Conservation (phyloP, 2,329 filamentous ascomycete species). For the Epichloe scottii region DNA sequence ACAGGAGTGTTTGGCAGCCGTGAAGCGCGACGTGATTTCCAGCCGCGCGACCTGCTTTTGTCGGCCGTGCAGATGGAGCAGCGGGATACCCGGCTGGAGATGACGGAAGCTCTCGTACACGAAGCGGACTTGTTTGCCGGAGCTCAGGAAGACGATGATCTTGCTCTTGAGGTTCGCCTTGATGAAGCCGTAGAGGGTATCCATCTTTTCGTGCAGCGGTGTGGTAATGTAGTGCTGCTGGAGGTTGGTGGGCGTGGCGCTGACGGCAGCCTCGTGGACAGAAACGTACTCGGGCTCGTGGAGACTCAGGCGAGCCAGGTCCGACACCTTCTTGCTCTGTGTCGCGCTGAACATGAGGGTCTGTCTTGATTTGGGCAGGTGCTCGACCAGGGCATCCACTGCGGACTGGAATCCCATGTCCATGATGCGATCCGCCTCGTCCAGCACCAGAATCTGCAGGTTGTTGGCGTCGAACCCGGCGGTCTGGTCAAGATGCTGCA, state of each 20-base stretch:
- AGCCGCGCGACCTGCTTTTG: slow-evolving; percentile 85
- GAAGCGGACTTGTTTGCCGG: slow-evolving; percentile 92
- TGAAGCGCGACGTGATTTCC: slow-evolving; percentile 78
- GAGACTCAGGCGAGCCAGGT: slow-evolving; percentile 77
- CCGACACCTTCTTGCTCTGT: slow-evolving; percentile 87
- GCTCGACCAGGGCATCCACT: slow-evolving; percentile 85
- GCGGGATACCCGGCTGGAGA: slow-evolving; percentile 83
- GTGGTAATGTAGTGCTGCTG: slow-evolving; percentile 88
- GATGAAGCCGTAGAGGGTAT: slow-evolving; percentile 88
- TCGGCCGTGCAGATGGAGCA: slow-evolving; percentile 84
- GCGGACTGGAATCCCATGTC: slow-evolving; percentile 92
- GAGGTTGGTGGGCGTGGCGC: slow-evolving; percentile 70
- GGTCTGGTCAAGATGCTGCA: slow-evolving; percentile 93
- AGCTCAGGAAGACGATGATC: slow-evolving; percentile 89
- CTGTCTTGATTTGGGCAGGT: slow-evolving; percentile 74
- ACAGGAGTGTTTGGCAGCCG: slow-evolving; percentile 68
- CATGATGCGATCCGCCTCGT: slow-evolving; percentile 93
- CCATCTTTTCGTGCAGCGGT: slow-evolving; percentile 75
- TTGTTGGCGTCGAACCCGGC: slow-evolving; percentile 82
- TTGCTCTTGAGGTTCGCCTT: slow-evolving; percentile 84
- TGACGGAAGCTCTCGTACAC: slow-evolving; percentile 89
- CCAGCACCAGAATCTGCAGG: slow-evolving; percentile 81
- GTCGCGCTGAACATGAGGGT: slow-evolving; percentile 94
- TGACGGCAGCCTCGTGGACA: slow-evolving; percentile 70
- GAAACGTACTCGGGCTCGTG: slow-evolving; percentile 90